phyloP scores from a whole-genome alignment of 352 stramenopile genomes.

The Pythium vanterpoolii region DNA sequence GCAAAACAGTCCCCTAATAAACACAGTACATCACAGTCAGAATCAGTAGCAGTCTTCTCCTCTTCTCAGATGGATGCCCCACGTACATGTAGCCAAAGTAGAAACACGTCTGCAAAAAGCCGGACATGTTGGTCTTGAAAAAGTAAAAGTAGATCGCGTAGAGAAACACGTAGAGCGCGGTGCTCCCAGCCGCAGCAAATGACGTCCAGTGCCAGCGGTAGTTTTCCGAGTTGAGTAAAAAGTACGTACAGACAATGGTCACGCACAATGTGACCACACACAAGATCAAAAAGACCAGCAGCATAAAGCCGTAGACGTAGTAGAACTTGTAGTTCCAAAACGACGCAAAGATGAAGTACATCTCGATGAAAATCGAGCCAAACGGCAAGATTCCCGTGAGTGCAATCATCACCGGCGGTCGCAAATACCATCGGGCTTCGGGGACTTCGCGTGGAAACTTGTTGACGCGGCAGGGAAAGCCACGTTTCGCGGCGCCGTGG shows the following conservation, averaged over 20 bases:
- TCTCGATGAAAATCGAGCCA: conserved; percentile 99
- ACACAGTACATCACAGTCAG: not conserved
- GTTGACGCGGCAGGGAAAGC: conserved; percentile 94
- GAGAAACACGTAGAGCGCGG: conserved; percentile 96
- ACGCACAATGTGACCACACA: conserved; percentile 97
- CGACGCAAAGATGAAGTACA: conserved; percentile 99
- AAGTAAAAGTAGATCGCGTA: conserved; percentile 99
- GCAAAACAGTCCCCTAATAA: conserved; percentile 86
- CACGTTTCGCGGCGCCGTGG: conserved; percentile 87
- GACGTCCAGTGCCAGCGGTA: conserved; percentile 99
- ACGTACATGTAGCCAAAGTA: conserved; percentile 98
- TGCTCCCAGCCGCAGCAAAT: conserved; percentile 93
- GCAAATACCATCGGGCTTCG: conserved; percentile 77
- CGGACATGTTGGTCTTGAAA: conserved; percentile 99
- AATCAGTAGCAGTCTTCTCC: too few species aligned
- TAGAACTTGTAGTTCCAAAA: conserved; percentile 99
- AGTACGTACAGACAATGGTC: conserved; percentile 99
- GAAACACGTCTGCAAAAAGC: conserved; percentile 97
- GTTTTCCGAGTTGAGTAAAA: conserved; percentile 98
- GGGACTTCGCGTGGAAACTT: conserved; percentile 93
- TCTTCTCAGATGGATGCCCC: not conserved
- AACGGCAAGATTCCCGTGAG: conserved; percentile 97
- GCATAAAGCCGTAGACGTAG: conserved; percentile 99
- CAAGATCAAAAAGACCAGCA: conserved; percentile 98
- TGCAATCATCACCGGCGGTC: conserved; percentile 87